phyloP scores from a whole-genome alignment of 768 basidiomycete species.

The Candolleomyces eurysporus region DNA sequence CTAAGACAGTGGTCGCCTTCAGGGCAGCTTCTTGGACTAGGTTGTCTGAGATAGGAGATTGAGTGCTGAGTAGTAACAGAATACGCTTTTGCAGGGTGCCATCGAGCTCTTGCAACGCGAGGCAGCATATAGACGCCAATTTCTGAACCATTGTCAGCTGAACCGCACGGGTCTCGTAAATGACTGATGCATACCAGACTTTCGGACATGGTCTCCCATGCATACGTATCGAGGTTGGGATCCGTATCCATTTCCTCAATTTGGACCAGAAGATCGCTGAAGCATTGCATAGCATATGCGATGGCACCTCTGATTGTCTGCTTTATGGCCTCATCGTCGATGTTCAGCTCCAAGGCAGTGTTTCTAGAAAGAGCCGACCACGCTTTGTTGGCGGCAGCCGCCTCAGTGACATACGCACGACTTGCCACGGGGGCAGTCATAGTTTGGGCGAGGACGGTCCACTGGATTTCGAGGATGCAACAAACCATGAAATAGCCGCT shows the following conservation, averaged over 20 bases:
- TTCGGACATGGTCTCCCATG: constrained; percentile 92
- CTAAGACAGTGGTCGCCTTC: constrained; percentile 79
- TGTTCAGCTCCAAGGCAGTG: constrained; percentile 41
- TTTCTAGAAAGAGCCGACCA: constrained; percentile 69
- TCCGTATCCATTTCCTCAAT: constrained; percentile 82
- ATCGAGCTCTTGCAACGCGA: constrained; percentile 68
- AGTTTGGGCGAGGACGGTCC: constrained; percentile 81
- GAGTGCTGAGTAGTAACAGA: constrained; percentile 72
- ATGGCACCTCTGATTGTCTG: constrained; percentile 47
- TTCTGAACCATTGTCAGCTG: constrained; percentile 48
- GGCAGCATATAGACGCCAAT: constrained; percentile 79
- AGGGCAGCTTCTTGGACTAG: constrained; percentile 88
- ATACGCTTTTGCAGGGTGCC: constrained; percentile 66
- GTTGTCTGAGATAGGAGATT: constrained; percentile 78
- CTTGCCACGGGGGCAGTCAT: constrained; percentile 35
- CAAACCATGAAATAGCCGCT: constrained; percentile 90
- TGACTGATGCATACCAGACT: constrained; percentile 56
- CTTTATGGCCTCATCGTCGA: constrained; percentile 34
- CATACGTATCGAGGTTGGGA: constrained; percentile 81
- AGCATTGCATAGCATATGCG: constrained; percentile 68
- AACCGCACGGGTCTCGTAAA: background rate
- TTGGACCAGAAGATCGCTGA: constrained; percentile 72
- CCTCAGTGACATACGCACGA: constrained; percentile 48
- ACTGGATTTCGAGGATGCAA: constrained; percentile 81
- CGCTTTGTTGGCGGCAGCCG: constrained; percentile 80